Conservation (phyloP, 305 asterid genomes). For the Caryopteris hybrid region DNA sequence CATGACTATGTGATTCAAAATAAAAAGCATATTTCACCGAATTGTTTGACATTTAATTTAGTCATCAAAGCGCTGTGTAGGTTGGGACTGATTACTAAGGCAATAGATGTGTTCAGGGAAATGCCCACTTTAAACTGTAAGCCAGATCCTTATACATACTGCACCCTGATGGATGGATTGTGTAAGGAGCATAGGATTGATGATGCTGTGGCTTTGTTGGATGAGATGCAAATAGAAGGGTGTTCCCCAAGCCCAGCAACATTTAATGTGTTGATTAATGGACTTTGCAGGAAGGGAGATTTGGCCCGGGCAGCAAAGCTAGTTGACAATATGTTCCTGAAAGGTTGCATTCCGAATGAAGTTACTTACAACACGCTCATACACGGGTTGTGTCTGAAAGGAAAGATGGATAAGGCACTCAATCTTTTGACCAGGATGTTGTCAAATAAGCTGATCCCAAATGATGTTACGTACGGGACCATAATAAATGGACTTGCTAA, state of each 20-base stretch:
- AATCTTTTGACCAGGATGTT: slow-evolving; percentile 71
- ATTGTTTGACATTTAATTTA: slow-evolving; percentile 73
- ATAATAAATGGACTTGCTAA: slow-evolving; percentile 76
- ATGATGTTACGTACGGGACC: slow-evolving; percentile 78
- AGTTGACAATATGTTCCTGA: slow-evolving; percentile 85
- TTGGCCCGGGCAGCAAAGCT: slow-evolving; percentile 69
- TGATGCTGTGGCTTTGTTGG: slow-evolving; percentile 81
- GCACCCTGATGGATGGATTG: slow-evolving; percentile 97
- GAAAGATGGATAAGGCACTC: slow-evolving; percentile 79
- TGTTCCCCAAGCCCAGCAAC: slow-evolving; percentile 58
- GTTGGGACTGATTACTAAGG: slow-evolving; percentile 49
- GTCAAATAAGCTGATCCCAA: slow-evolving; percentile 57
- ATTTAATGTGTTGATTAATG: slow-evolving; percentile 81
- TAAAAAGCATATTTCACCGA: slow-evolving; percentile 41
- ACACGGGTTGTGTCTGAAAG: slow-evolving; percentile 81
- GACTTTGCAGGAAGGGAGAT: slow-evolving; percentile 85
- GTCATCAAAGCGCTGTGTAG: slow-evolving; percentile 74
- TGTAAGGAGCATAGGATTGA: slow-evolving; percentile 80
- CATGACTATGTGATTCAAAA: slow-evolving; percentile 39
- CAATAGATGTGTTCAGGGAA: slow-evolving; percentile 60
- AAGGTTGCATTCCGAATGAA: slow-evolving; percentile 83
- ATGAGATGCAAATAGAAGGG: slow-evolving; percentile 94
- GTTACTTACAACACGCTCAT: slow-evolving; percentile 92
- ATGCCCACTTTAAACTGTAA: slow-evolving; percentile 52
- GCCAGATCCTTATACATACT: slow-evolving; percentile 77